phyloP scores from a whole-genome alignment of 2,329 filamentous ascomycete species.

The Paracoccidioides brasiliensis region DNA sequence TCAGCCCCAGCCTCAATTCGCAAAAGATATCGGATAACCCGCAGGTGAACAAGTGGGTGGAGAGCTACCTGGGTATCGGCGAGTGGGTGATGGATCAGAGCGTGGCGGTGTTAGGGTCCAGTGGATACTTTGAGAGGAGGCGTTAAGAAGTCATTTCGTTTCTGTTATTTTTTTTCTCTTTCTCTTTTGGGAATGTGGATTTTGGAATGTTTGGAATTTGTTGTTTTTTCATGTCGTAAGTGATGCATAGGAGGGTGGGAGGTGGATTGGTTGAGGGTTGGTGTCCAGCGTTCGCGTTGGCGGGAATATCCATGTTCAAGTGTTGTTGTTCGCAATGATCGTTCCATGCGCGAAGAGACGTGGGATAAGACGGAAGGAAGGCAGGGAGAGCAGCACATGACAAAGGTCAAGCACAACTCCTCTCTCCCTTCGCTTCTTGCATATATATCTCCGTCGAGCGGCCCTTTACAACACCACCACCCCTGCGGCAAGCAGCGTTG shows the following conservation, averaged over 20 bases:
- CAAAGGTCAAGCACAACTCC: too few relatives aligned
- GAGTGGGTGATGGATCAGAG: constrained; percentile 99
- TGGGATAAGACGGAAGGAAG: too few relatives aligned
- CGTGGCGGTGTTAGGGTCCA: constrained; percentile 77
- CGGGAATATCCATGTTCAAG: too few relatives aligned
- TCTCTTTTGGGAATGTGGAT: background rate
- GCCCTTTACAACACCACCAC: too few relatives aligned
- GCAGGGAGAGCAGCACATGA: too few relatives aligned
- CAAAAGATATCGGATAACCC: constrained; percentile 75
- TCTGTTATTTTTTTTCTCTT: background rate
- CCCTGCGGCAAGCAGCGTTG: too few relatives aligned
- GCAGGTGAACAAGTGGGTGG: constrained; percentile 75
- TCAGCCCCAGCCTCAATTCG: constrained; percentile 63
- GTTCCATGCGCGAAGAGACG: too few relatives aligned
- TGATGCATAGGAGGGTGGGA: background rate
- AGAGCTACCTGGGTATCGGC: constrained; percentile 84
- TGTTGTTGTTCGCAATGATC: too few relatives aligned
- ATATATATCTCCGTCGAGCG: too few relatives aligned
- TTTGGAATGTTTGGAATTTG: background rate
- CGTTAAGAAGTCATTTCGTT: constrained; percentile 1
- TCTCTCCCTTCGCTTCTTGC: too few relatives aligned
- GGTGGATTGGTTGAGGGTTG: background rate
- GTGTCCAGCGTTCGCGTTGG: too few relatives aligned
- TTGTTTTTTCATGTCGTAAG: background rate
- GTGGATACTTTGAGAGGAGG: constrained; percentile 77